Conservation (phyloP, 805 yeast species). For the Torulaspora indica region DNA sequence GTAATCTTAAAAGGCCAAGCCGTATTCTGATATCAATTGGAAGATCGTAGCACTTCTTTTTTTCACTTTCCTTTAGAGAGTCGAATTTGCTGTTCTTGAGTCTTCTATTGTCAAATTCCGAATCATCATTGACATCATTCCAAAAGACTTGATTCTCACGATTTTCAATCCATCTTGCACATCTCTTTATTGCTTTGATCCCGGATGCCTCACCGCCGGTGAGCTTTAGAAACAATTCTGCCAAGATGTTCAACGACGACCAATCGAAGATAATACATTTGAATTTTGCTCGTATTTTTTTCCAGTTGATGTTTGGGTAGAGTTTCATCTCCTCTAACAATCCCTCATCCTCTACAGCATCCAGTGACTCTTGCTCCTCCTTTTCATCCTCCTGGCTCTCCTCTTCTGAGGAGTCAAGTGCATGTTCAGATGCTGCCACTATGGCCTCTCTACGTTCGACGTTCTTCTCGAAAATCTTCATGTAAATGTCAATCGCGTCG, state of each 20-base stretch:
- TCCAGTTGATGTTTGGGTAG: constrained; percentile 31
- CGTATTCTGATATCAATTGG: constrained; percentile 88
- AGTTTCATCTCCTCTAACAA: constrained; percentile 25
- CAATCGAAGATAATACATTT: constrained; percentile 64
- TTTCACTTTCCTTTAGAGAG: constrained; percentile 37
- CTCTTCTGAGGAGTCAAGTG: constrained; percentile 33
- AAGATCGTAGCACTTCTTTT: constrained; percentile 43
- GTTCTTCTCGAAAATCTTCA: constrained; percentile 58
- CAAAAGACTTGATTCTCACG: constrained; percentile 51
- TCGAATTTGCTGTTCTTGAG: constrained; percentile 43
- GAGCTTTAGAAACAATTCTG: constrained; percentile 65
- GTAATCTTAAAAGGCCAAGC: constrained; percentile 68
- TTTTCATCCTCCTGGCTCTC: constrained; percentile 23
- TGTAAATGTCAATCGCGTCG: constrained; percentile 72
- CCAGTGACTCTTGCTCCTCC: constrained; percentile 14
- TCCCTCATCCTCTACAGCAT: constrained; percentile 20
- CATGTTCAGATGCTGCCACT: constrained; percentile 29
- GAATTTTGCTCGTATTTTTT: constrained; percentile 28
- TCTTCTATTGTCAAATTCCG: constrained; percentile 79
- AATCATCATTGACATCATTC: constrained; percentile 53
- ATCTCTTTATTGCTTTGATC: constrained; percentile 57
- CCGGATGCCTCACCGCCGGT: constrained; percentile 57
- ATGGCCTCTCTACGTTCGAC: constrained; percentile 40
- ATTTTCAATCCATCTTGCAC: constrained; percentile 77
- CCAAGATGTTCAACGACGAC: constrained; percentile 80